Evolutionary conservation across 2,329 filamentous ascomycete genomes (phyloP).

Genomic region (Epichloe gansuensis): DNA sequence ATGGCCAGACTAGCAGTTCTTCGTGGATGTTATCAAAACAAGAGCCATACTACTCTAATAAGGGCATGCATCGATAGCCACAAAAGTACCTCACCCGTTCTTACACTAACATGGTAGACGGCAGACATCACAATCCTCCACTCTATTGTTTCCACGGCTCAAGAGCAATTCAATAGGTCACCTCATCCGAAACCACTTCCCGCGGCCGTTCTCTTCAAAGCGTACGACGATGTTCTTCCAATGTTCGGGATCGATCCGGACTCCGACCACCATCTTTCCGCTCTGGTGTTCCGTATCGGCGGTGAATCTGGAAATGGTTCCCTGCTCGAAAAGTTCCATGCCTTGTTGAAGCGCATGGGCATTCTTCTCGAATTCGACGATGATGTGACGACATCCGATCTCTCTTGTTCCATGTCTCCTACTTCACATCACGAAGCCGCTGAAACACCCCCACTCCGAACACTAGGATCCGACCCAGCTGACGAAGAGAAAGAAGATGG

Average conservation of each 20-base stretch:
- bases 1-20: conserved; percentile 2
- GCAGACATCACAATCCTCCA: conserved; percentile 69
- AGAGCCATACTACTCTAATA: conserved; percentile 43
- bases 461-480: not conserved
- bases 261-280: conserved; percentile 61
- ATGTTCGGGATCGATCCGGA: conserved; percentile 58
- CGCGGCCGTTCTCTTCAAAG: conserved; percentile 66
- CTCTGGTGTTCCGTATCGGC: conserved; percentile 68
- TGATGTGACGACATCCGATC: conserved; percentile 10
- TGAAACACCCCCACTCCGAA: not conserved
- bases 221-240: conserved; percentile 66
- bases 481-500: not conserved
- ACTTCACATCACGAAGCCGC: not conserved
- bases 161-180: conserved; percentile 45
- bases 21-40: conserved; percentile 1
- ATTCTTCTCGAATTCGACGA: conserved; percentile 54
- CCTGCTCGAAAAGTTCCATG: conserved; percentile 57
- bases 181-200: conserved; percentile 52
- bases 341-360: conserved; percentile 53
- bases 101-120: not conserved
- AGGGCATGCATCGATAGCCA: conserved; percentile 30
- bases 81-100: not conserved
- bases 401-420: not conserved
- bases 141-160: conserved; percentile 60
- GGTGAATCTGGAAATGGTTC: conserved; percentile 43